Conservation (phyloP, 495 filamentous ascomycete genomes). For the Podospora appendiculata region DNA sequence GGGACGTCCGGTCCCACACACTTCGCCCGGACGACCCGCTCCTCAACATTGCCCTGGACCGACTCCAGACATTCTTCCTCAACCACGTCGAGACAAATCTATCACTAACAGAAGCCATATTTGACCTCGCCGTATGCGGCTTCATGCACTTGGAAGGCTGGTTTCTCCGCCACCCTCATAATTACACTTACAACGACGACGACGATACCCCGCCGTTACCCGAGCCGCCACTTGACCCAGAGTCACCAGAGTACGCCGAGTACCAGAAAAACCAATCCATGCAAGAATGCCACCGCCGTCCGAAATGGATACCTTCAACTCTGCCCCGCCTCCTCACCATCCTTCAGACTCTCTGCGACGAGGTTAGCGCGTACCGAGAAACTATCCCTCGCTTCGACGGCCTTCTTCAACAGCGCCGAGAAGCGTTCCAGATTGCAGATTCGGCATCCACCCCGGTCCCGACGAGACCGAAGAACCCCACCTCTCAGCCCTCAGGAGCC, state of each 20-base stretch:
- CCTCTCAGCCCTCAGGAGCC: conserved; percentile 6
- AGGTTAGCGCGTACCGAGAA: conserved; percentile 57
- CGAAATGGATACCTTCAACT: conserved; percentile 36
- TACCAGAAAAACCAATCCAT: conserved; percentile 36
- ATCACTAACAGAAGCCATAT: conserved; percentile 70
- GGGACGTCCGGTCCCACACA: conserved; percentile 49
- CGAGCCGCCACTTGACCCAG: conserved; percentile 24
- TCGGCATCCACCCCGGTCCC: conserved; percentile 17
- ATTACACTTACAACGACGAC: conserved; percentile 46
- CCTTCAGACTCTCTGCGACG: conserved; percentile 51
- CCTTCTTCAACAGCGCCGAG: conserved; percentile 63
- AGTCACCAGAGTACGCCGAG: conserved; percentile 31
- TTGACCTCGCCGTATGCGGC: conserved; percentile 75
- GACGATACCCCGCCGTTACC: conserved; percentile 19
- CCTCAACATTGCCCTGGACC: conserved; percentile 57
- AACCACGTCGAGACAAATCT: conserved; percentile 90
- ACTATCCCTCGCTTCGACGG: conserved; percentile 71
- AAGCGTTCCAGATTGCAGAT: conserved; percentile 54
- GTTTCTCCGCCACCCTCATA: conserved; percentile 68
- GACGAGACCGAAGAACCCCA: conserved; percentile 12
- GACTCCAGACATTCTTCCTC: conserved; percentile 72
- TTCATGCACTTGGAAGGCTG: conserved; percentile 79
- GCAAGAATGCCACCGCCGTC: conserved; percentile 41
- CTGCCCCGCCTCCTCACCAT: conserved; percentile 43
- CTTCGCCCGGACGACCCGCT: conserved; percentile 69